Percentiles rank a stretch among this genome's conserved stretches.
Conservation (phyloP, 345 rosid genomes). For the Cardamine occulta region DNA sequence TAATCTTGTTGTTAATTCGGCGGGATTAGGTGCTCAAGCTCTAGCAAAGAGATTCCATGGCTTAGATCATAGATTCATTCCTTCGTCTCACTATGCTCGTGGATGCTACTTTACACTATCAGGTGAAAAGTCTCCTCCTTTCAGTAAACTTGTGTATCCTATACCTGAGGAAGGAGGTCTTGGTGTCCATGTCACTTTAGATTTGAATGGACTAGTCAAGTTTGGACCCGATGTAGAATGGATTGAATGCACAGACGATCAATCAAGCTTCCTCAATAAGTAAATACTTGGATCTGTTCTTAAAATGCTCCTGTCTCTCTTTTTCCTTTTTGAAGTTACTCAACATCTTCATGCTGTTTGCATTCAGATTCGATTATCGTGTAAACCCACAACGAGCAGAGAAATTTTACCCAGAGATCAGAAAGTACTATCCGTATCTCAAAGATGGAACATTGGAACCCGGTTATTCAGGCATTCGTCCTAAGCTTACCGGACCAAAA, state of each 20-base stretch:
- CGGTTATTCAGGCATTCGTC: constrained; percentile 86
- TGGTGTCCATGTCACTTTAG: constrained; percentile 90
- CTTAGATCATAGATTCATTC: constrained; percentile 49
- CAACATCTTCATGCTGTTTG: constrained; percentile 22
- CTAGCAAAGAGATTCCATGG: constrained; percentile 74
- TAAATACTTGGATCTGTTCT: constrained; percentile 41
- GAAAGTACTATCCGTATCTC: constrained; percentile 78
- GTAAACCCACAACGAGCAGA: constrained; percentile 56
- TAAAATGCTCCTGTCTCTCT: neutral
- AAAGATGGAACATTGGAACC: constrained; percentile 73
- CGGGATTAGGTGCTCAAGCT: constrained; percentile 75
- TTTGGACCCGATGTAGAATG: constrained; percentile 98
- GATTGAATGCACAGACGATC: constrained; percentile 62
- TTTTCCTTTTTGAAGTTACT: constrained; percentile 13
- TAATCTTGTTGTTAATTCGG: constrained; percentile 73
- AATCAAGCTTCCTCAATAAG: constrained; percentile 78
- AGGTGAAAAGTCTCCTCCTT: constrained; percentile 56
- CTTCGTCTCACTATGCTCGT: constrained; percentile 70
- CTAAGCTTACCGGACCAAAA: constrained; percentile 78
- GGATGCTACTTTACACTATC: constrained; percentile 83
- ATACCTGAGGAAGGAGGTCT: constrained; percentile 92
- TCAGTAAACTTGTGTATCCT: constrained; percentile 77
- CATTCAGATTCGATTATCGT: constrained; percentile 70
- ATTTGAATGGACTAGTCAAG: constrained; percentile 84
- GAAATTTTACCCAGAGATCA: constrained; percentile 74